Evolutionary conservation across 2,329 filamentous ascomycete species (phyloP), one percentile per base, ranked within the genome.

Genomic region (Ophiostoma ulmi): DNA sequence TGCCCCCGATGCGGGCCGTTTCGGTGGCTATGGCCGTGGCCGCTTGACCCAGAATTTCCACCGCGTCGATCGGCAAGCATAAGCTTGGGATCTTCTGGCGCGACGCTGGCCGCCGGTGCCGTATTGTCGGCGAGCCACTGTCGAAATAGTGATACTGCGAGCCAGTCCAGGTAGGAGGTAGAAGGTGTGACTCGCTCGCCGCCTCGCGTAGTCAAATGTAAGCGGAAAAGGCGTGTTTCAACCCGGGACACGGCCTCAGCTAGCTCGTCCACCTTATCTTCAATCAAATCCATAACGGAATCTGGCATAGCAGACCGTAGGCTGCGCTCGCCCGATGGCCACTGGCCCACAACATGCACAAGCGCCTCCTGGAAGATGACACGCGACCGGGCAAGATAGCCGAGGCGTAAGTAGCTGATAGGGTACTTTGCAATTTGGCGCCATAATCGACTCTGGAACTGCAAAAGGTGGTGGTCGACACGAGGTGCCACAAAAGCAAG

Each of bases 361-460:
- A 98, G 84, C 0, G 94, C 93, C 81, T 98, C 91, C 74, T 91
- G 88, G 76, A 93, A 94, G 69, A 94, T 93, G 74, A 94, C 89
- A 74, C 91, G 91, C 76, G 90, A 94, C 64, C 92, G 88, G 10
- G 93, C 90, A 61, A 97, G 85, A 76, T 93, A 97, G 52, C 93
- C 94, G 1, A 98, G 86, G 71, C 94, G 94, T 67, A 97, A 86
- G 77, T 97, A 98, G 72, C 90, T 93, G 67, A 95, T 92, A 14
- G 94, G 94, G 77, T 97, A 97, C 80, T 97, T 97, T 69, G 94
- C 93, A 73, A 97, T 96, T 80, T 97, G 94, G 79, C 95, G 97
- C 90, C 94, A 97, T 2, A 98, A 85, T 1, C 93, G 87, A 31
- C 91, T 91, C 76, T 95, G 93, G 78, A 97, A 98, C 75, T 95